Base-by-base conservation (phyloP, 495 filamentous ascomycete species). In the Oleoguttula mirabilis region DNA sequence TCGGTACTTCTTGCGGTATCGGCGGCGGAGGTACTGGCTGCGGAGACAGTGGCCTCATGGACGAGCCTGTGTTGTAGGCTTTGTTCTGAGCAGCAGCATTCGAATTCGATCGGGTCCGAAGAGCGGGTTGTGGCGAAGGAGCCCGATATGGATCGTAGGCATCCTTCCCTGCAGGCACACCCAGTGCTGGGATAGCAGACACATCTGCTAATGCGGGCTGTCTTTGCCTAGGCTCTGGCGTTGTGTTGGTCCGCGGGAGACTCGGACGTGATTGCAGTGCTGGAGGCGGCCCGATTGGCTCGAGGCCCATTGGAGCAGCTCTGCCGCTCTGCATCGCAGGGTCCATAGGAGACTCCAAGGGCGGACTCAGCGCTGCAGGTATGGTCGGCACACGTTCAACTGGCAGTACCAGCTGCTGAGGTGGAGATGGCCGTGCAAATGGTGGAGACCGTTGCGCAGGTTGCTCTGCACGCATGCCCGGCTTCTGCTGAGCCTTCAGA, bases 281-380 rank as follows among this genome's bases (percentile, higher is more conserved):
- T 5, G 20, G 24, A 41, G 38, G 2, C 2, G 38, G n/a, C 27
- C 16, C 23, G 14, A 10, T 15, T 16, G 38, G 38, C 24, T 41
- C 38, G 11, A 14, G 17, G 10, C 19, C 19, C 10, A 10, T 33
- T 19, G n/a, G 27, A 5, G 3, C 40, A 5, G 34, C 33, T 27
- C 11, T 17, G 5, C 68, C 68, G 34, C 56, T 51, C 41, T 64
- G 60, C 23, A 73, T 66, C 7, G 68, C 64, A 3, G 75, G 74
- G 45, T 80, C 77, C 41, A 75, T 72, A 0, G 77, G 76, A 0
- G 76, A 77, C 45, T 79, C 72, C 0, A 51, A 20, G 12, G 41
- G 36, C 30, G 43, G 21, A 20, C 17, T 38, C 5, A 24, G 10
- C 21, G 21, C 33, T 6, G 34, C 28, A 1, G 41, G 41, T n/a